phyloP scores from a whole-genome alignment of 1,284 basidiomycete genomes.

The Vanrija pseudolonga region DNA sequence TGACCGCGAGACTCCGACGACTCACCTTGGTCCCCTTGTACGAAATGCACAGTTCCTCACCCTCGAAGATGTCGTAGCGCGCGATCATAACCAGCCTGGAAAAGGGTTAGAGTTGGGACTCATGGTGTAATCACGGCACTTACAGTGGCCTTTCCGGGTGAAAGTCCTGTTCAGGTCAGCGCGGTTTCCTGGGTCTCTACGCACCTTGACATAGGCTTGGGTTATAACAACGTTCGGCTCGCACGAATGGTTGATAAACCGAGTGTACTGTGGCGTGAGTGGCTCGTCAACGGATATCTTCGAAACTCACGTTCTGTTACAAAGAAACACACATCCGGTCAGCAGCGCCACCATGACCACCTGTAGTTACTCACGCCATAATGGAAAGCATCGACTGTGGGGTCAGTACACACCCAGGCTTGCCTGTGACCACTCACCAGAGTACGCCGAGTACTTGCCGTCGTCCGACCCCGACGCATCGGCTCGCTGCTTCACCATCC shows the following conservation, averaged over 20 bases:
- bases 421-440: conserved; percentile 25
- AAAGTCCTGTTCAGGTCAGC: conserved; percentile 31
- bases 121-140: conserved; percentile 44
- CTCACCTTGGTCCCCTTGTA: conserved; percentile 59
- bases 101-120: not conserved
- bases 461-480: conserved; percentile 24
- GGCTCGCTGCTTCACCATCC: conserved; percentile 21
- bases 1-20: not conserved
- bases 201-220: conserved; percentile 65
- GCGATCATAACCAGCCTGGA: conserved; percentile 65
- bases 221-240: conserved; percentile 73
- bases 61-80: conserved; percentile 58
- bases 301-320: conserved; percentile 11
- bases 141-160: conserved; percentile 55
- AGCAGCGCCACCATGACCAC: conserved; percentile 39
- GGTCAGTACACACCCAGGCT: conserved; percentile 16
- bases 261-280: conserved; percentile 33
- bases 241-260: conserved; percentile 71
- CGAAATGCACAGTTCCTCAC: conserved; percentile 76
- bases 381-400: conserved; percentile 75
- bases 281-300: not conserved
- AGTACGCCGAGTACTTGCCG: conserved; percentile 38
- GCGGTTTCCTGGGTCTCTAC: not conserved
- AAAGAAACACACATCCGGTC: conserved; percentile 64
- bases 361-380: conserved; percentile 62